Conservation (phyloP, 768 basidiomycete species). For the Dentipellis fragilis region DNA sequence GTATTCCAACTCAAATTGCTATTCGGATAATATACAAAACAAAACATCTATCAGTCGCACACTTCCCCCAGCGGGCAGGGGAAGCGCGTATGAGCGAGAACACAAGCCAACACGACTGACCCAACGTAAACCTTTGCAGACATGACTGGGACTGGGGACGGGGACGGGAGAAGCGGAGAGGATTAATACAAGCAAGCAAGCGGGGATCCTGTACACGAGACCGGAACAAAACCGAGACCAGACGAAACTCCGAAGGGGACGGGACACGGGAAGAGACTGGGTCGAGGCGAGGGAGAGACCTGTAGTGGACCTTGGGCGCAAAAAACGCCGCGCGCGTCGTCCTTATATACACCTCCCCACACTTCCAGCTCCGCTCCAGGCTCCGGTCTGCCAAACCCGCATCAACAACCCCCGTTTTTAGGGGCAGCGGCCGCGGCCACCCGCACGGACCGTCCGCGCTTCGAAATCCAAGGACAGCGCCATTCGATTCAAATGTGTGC, state of each 20-base stretch:
- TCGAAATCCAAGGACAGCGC: too few relatives aligned
- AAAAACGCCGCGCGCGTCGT: background rate
- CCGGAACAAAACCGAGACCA: conserved; percentile 13
- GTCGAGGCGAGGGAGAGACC: conserved; percentile 1
- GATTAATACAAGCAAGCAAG: conserved; percentile 14
- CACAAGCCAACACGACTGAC: conserved; percentile 66
- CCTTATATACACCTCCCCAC: conserved; percentile 32
- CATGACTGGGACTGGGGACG: conserved; percentile 32
- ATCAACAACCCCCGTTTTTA: conserved; percentile 1
- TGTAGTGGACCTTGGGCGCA: conserved; percentile 6
- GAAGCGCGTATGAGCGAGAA: conserved; percentile 35
- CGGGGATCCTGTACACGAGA: conserved; percentile 7
- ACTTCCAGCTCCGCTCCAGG: conserved; percentile 43
- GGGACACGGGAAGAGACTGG: conserved; percentile 12
- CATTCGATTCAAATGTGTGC: conserved; percentile 6
- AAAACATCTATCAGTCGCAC: conserved; percentile 39
- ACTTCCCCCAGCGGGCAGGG: conserved; percentile 24
- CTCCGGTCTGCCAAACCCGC: conserved; percentile 14
- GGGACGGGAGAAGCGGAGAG: conserved; percentile 24
- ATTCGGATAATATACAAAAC: conserved; percentile 31
- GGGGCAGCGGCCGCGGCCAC: background rate
- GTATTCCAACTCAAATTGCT: conserved; percentile 96
- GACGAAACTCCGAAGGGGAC: conserved; percentile 10
- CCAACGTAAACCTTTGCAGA: conserved; percentile 87
- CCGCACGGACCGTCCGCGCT: too few relatives aligned